Evolutionary conservation across 2,329 filamentous ascomycete species (phyloP).

Genomic region (Colletotrichum zoysiae): DNA sequence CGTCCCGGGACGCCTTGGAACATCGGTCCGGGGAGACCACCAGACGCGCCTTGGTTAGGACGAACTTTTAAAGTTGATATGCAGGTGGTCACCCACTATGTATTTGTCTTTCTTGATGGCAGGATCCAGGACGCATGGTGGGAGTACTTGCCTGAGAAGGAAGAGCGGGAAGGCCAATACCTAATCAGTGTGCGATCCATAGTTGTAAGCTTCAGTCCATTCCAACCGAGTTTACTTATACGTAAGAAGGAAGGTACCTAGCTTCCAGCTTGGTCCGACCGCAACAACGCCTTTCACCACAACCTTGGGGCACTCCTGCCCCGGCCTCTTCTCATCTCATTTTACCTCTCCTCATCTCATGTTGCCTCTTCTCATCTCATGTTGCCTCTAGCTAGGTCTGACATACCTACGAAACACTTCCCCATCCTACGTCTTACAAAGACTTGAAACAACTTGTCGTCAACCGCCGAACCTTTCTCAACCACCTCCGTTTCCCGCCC

Average conservation of each 20-base stretch:
- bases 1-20: background rate
- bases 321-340: background rate
- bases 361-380: background rate
- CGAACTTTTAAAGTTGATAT: background rate
- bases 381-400: background rate
- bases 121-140: background rate
- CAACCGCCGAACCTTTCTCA: background rate
- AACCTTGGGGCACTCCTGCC: background rate
- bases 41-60: background rate
- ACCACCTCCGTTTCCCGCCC: background rate
- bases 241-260: too few relatives aligned
- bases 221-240: background rate
- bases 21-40: background rate
- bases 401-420: background rate
- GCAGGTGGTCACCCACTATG: background rate
- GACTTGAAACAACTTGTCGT: slow-evolving; percentile 1
- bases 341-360: too few relatives aligned
- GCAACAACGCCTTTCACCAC: background rate
- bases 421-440: background rate
- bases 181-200: background rate
- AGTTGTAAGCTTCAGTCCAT: background rate
- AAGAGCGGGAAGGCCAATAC: too few relatives aligned
- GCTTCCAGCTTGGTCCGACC: background rate
- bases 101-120: background rate
- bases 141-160: background rate